Evolutionary conservation across 2,329 filamentous ascomycete genomes (phyloP).

Genomic region (Celoporthe dispersa): DNA sequence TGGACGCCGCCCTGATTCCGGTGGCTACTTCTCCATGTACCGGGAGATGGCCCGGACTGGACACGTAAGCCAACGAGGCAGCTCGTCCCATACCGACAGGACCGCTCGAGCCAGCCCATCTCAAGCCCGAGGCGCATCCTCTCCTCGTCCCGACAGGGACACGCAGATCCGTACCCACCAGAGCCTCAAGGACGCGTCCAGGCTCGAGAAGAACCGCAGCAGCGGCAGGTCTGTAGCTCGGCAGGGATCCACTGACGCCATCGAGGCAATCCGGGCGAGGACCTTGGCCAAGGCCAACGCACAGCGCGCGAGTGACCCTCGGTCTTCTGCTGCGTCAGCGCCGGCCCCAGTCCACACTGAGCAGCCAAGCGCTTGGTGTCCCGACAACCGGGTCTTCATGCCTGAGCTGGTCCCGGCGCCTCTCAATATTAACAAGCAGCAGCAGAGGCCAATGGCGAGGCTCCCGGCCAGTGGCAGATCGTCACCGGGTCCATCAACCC

Average conservation of each 20-base stretch:
- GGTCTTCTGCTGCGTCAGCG: no score
- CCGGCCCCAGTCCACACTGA: neutral
- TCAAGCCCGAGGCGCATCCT: neutral
- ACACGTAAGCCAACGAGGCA: neutral
- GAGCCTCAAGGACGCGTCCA: neutral
- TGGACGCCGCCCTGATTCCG: neutral
- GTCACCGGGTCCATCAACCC: neutral
- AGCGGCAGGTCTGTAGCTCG: neutral
- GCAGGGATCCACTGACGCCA: neutral
- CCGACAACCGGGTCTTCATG: neutral
- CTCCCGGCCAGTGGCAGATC: neutral
- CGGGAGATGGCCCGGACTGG: neutral
- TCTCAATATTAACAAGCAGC: conserved; percentile 7
- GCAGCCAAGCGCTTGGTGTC: neutral
- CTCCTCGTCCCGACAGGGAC: neutral
- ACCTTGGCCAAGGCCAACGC: conserved; percentile 7
- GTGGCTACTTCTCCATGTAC: neutral
- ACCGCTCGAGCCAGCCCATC: neutral
- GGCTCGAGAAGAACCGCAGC: neutral
- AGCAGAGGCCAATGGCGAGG: neutral
- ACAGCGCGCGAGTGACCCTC: neutral
- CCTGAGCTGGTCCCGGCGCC: conserved; percentile 5
- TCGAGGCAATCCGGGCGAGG: conserved; percentile 11
- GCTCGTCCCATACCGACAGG: neutral
- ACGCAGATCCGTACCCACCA: conserved; percentile 6